Base-by-base conservation (phyloP, 208 protist species). In the Tritrichomonas musculus region DNA sequence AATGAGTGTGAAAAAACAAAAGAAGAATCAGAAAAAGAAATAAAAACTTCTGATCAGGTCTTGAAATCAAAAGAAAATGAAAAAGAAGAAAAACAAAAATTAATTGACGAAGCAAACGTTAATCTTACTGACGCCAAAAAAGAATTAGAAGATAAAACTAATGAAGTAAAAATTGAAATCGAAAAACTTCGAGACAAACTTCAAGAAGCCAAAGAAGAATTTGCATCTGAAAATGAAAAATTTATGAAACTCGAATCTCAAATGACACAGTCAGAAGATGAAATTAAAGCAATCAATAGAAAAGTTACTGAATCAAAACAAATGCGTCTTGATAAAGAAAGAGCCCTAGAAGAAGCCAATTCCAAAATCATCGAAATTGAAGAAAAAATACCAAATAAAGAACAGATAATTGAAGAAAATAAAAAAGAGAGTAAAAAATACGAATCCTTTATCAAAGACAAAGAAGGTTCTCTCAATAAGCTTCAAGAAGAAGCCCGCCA, bases 121-220 rank as follows among this genome's bases (percentile, higher is more conserved):
- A 84, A 84, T 30, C 20, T 84, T 27, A 3, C 72, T 93, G 80
- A 94, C 25, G 66, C 60, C n/a, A 92, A 75, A 92, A 66, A 55
- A 22, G 25, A 93, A 9, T 33, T 80, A 30, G 36, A 72, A 39
- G 44, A 93, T 30, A 14, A 92, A 53, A 30, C 9, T 22, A 30
- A 41, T 39, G 53, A 82, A 53, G 84, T 69, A 0, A 73, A 95
- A 94, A 33, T 94, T 41, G 50, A 92, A 57, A 53, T 80, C 30
- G 8, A 95, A 93, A 39, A 94, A 44, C 41, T 93, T 36, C 64
- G 69, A 72, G 5, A n/a, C 0, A 39, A 94, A 66, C 65, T 93
- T 17, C 17, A 93, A 95, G 33, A 92, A 64, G 22, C 0, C 41
- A 94, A 95, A 88, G 95, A 75, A 44, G 39, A 94, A 57, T 66